Evolutionary conservation across 108 stramenopile species (phyloP), one percentile per base, ranked within the genome.

Genomic region (Nannochloropsis granulata): DNA sequence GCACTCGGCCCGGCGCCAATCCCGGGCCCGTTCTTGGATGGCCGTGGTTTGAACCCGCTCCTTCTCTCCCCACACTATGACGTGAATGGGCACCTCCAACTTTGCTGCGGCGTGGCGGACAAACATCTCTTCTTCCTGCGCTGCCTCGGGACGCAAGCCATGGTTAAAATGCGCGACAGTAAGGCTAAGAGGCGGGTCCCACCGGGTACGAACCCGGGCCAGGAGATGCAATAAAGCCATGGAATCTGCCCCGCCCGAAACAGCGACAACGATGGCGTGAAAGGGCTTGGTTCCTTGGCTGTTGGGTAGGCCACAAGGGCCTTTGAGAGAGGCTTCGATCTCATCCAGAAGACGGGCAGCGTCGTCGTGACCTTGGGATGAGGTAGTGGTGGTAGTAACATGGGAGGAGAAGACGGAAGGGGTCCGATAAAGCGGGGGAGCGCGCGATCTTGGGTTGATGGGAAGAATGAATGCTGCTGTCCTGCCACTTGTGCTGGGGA

Each of bases 141-240:
- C 82, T 13, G 83, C 86, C 79, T 25, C 21, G 8, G 78, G 82
- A 21, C 86, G 83, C 19, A 87, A 45, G 12, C 71, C 86, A 79
- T 87, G 86, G 79, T 87, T 87, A 45, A 87, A 87, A 44, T 87
- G 86, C 14, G 79, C 82, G 0, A 82, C 86, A 12, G 79, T 82
- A 2, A 87, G 44, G n/a, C 19, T 24, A 26, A 87, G 26, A n/a
- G 82, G 79, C 78, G 86, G 86, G 10, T 86, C 82, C 46, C 82
- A 86, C 43, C 24, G n/a, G 79, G 13, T 9, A 2, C 79, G 21
- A 24, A 79, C 23, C 9, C 21, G 44, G 25, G 45, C 25, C 81
- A 79, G 13, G 16, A 56, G 16, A 10, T 44, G 43, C 13, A 81
- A 12, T 14, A 80, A 12, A 12, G 80, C 80, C 24, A 43, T 16